phyloP scores from a whole-genome alignment of 1,284 basidiomycete genomes.

The Austroboletus niveus region DNA sequence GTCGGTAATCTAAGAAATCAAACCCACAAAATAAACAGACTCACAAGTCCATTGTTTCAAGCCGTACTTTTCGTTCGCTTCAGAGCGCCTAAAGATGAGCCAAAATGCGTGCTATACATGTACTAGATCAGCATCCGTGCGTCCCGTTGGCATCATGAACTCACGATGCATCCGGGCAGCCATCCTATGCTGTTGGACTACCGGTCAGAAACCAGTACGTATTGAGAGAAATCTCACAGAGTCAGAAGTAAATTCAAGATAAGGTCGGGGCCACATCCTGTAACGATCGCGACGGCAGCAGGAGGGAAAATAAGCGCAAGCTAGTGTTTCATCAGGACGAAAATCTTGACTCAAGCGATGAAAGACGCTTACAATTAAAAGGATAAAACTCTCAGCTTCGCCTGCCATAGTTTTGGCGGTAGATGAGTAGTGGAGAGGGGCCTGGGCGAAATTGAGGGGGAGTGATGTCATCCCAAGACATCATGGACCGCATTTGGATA shows the following conservation, averaged over 20 bases:
- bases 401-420: constrained; percentile 13
- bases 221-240: constrained; percentile 35
- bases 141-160: background rate
- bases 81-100: constrained; percentile 68
- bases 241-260: constrained; percentile 72
- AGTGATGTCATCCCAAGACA: constrained; percentile 25
- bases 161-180: constrained; percentile 66
- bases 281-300: constrained; percentile 57
- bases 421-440: background rate
- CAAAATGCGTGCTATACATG: constrained; percentile 52
- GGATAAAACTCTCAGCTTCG: constrained; percentile 20
- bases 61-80: constrained; percentile 72
- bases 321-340: constrained; percentile 32
- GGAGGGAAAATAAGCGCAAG: constrained; percentile 70
- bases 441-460: background rate
- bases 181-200: constrained; percentile 56
- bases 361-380: constrained; percentile 18
- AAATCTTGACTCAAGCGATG: too few relatives aligned
- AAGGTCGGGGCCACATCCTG: constrained; percentile 66
- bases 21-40: constrained; percentile 19
- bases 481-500: constrained; percentile 16
- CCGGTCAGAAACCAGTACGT: background rate
- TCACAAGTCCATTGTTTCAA: constrained; percentile 61
- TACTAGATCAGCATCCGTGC: background rate
- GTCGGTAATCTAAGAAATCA: background rate